phyloP scores from a whole-genome alignment of 331 rosid species.

The Telfairia occidentalis region DNA sequence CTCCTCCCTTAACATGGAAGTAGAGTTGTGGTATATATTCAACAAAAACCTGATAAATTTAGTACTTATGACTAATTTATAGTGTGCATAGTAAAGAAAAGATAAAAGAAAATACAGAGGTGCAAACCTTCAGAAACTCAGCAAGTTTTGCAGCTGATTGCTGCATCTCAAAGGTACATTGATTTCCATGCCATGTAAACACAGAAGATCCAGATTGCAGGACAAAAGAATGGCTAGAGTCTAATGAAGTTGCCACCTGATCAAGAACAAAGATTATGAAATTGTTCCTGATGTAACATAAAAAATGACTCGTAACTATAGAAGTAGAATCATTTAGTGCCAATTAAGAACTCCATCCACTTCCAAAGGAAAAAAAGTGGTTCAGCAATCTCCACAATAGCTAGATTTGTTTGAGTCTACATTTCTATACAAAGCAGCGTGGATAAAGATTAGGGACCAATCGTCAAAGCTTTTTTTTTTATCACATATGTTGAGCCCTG shows the following conservation, averaged over 20 bases:
- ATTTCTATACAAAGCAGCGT: background rate
- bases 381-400: background rate
- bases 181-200: slow-evolving; percentile 93
- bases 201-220: slow-evolving; percentile 79
- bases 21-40: background rate
- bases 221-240: slow-evolving; percentile 64
- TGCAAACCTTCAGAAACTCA: slow-evolving; percentile 66
- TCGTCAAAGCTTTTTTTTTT: background rate
- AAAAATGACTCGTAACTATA: background rate
- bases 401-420: background rate
- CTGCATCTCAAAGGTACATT: slow-evolving; percentile 77
- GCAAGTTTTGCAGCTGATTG: slow-evolving; percentile 76
- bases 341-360: background rate
- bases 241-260: slow-evolving; percentile 79
- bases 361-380: background rate
- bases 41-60: background rate
- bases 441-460: background rate
- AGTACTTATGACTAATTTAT: background rate
- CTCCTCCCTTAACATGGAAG: background rate
- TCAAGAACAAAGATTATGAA: slow-evolving; percentile 10
- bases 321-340: background rate
- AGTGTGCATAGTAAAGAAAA: background rate
- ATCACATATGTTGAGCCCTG: background rate
- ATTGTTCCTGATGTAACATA: slow-evolving; percentile 10
- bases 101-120: background rate